phyloP scores from a whole-genome alignment of 1,284 basidiomycete species.

The Caloboletus firmus region DNA sequence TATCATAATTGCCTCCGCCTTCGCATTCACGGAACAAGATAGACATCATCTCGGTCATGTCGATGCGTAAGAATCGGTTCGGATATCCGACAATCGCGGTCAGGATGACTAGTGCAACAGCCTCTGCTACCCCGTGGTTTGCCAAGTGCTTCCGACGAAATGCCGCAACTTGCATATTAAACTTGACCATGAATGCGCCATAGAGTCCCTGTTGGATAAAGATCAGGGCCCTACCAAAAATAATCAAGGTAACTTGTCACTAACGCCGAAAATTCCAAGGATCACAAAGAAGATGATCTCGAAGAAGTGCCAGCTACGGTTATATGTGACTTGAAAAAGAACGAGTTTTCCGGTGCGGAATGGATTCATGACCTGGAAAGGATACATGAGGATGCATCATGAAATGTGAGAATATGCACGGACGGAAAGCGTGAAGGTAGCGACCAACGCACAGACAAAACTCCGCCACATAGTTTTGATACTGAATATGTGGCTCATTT shows the following conservation, averaged over 20 bases:
- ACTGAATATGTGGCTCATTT: slow-evolving; percentile 97
- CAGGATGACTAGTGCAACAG: slow-evolving; percentile 80
- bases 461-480: slow-evolving; percentile 99
- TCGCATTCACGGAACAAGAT: slow-evolving; percentile 97
- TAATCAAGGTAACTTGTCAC: slow-evolving; percentile 27
- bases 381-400: slow-evolving; percentile 18
- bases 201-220: slow-evolving; percentile 76
- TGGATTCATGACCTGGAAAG: slow-evolving; percentile 87
- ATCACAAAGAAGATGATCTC: slow-evolving; percentile 97
- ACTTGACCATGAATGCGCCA: slow-evolving; percentile 95
- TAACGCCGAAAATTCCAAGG: slow-evolving; percentile 92
- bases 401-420: slow-evolving; percentile 36
- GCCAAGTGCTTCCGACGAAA: slow-evolving; percentile 90
- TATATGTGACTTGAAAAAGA: slow-evolving; percentile 97
- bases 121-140: slow-evolving; percentile 86
- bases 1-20: slow-evolving; percentile 88
- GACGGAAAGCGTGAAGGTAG: slow-evolving; percentile 93
- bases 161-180: slow-evolving; percentile 92
- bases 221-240: slow-evolving; percentile 4
- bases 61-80: slow-evolving; percentile 93
- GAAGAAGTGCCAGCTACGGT: slow-evolving; percentile 98
- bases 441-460: slow-evolving; percentile 95
- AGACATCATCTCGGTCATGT: slow-evolving; percentile 98
- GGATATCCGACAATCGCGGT: slow-evolving; percentile 93
- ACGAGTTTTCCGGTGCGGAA: slow-evolving; percentile 98